Evolutionary conservation across 176 grass and related monocot genomes (phyloP).

Genomic region (Secale cereale): DNA sequence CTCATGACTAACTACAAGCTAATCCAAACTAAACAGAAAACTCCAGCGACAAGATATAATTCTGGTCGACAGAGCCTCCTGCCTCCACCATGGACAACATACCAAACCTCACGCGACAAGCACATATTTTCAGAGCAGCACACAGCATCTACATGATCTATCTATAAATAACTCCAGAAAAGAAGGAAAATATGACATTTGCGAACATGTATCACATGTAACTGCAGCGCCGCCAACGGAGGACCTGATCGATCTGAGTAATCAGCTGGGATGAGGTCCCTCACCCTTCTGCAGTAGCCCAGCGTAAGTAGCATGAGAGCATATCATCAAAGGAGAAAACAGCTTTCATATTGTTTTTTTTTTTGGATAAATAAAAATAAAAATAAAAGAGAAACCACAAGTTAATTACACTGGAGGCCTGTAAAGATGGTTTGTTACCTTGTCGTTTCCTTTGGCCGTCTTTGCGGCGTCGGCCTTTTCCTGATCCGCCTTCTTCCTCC

Average conservation of each 20-base stretch:
- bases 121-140: not conserved
- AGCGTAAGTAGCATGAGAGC: not conserved
- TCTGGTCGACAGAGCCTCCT: too few relatives aligned
- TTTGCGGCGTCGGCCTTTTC: slow-evolving; percentile 56
- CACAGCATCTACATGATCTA: not conserved
- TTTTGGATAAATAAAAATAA: not conserved
- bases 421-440: slow-evolving; percentile 6
- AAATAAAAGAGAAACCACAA: not conserved
- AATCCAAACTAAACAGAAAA: too few relatives aligned
- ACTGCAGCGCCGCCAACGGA: not conserved
- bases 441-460: slow-evolving; percentile 31
- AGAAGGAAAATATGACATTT: not conserved
- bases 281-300: slow-evolving; percentile 38
- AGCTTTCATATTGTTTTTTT: not conserved
- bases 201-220: not conserved
- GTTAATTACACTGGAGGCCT: not conserved
- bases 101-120: too few relatives aligned
- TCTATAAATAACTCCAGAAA: not conserved
- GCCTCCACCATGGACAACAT: too few relatives aligned
- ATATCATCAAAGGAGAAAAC: not conserved
- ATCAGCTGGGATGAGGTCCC: slow-evolving; percentile 36
- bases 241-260: not conserved
- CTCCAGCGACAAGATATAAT: too few relatives aligned
- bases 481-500: slow-evolving; percentile 49
- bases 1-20: too few relatives aligned